Evolutionary conservation across 2,329 filamentous ascomycete species (phyloP), one percentile per base, ranked within the genome.

Genomic region (Apiospora malaysiana): DNA sequence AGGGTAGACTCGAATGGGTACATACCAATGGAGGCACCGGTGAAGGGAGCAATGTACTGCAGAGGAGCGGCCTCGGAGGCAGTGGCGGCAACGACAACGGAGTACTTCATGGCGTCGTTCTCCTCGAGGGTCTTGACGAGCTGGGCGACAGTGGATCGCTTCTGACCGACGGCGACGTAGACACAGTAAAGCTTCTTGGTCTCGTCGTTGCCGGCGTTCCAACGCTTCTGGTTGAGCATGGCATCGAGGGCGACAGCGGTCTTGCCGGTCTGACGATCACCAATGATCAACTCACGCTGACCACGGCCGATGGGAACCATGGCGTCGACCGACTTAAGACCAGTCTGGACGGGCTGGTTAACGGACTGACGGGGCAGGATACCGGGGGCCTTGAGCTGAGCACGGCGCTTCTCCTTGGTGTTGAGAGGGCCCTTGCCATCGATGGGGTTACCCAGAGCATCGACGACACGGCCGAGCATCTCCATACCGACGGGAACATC

Each of bases 301-400:
- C 96, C 96, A 95, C 96, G 96, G 84, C 96, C 96, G 81, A 99
- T 98, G 81, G 96, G 96, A 80, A 99, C 96, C 96, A 99, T 98
- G 87, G 96, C 95, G 84, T 99, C 96, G 88, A 99, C 90, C 80
- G 94, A 97, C 91, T 99, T 99, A 80, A 98, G 92, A 89, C 96
- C 96, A 84, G 96, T 99, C 92, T 99, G 96, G 78, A 99, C 95
- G 78, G 96, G 95, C 90, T 99, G 90, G 88, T 94, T 94, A 92
- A 99, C 96, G 84, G 96, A 99, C 81, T 89, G 92, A 86, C 96
- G 95, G 82, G 96, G 96, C 81, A 99, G 89, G 86, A 99, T 99
- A 87, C 95, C 95, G 79, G 96, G 96, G 79, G 96, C 96, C 93
- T 99, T 99, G 85, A 98, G 89, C 91, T 98, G 95, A 79, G 96